Percentiles rank a stretch among this genome's conserved stretches.
Conservation (phyloP, 352 stramenopile genomes). For the Pythium folliculosum region DNA sequence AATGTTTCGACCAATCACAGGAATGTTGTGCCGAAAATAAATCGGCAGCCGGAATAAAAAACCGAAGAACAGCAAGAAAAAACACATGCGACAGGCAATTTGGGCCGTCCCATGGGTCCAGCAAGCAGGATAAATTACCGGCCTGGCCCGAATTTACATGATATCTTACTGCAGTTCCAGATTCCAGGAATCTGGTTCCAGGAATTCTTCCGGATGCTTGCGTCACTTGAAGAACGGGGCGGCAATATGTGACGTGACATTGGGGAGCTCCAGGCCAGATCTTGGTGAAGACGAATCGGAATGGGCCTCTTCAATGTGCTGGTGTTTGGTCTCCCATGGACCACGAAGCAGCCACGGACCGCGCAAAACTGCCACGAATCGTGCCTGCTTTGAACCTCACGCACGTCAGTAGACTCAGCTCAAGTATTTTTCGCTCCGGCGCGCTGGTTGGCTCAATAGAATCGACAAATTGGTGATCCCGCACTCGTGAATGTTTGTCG, state of each 20-base stretch:
- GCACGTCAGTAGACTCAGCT: too few species aligned
- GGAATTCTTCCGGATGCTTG: constrained; percentile 15
- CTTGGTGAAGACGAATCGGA: neutral
- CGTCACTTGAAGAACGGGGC: constrained; percentile 18
- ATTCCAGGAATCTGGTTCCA: constrained; percentile 27
- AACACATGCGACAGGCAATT: constrained; percentile 14
- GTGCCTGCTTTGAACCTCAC: too few species aligned
- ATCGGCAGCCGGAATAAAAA: constrained; percentile 22
- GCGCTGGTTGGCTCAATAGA: too few species aligned
- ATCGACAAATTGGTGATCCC: too few species aligned
- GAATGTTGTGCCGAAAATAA: constrained; percentile 13
- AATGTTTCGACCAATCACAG: constrained; percentile 18
- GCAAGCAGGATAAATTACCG: constrained; percentile 20
- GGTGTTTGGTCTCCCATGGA: too few species aligned
- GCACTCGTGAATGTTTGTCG: too few species aligned
- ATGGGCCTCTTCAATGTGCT: too few species aligned
- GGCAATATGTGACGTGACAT: neutral
- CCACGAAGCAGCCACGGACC: too few species aligned
- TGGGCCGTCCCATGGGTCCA: constrained; percentile 7
- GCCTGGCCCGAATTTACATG: neutral
- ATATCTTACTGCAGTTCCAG: constrained; percentile 31
- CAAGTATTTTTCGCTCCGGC: too few species aligned
- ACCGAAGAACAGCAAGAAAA: constrained; percentile 29
- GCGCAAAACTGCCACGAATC: too few species aligned
- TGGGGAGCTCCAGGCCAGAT: neutral